These are phyloP conservation scores for Colletotrichum spinosum DNA, from an alignment of 2,329 filamentous ascomycete genomes.

Conservation along the genomic window DNA sequence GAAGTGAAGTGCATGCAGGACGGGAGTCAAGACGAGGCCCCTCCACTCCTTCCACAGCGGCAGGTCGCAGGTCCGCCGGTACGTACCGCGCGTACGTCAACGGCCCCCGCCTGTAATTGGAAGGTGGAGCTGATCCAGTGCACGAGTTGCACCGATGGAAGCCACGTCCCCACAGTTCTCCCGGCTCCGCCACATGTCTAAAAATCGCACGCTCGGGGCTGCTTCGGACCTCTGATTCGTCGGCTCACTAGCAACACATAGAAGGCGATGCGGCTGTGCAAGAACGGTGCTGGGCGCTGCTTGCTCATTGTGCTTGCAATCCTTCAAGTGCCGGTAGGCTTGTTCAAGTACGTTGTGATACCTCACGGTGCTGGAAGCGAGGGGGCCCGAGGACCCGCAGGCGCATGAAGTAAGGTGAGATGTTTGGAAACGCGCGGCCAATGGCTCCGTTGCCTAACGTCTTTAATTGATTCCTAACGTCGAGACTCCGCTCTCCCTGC, in stretches of 20 bases:
- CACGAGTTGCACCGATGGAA: not conserved
- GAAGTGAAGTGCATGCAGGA: slow-evolving; percentile 15
- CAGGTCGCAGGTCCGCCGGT: slow-evolving; percentile 5
- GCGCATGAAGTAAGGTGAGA: not conserved
- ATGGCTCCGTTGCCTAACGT: slow-evolving; percentile 1
- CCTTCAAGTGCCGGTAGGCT: no score
- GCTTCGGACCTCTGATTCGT: slow-evolving; percentile 12
- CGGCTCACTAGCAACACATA: slow-evolving; percentile 10
- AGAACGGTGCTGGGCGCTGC: not conserved
- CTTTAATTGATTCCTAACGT: not conserved
- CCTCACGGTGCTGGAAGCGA: no score
- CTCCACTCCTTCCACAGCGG: not conserved
- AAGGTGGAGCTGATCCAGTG: no score
- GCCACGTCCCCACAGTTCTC: slow-evolving; percentile 10
- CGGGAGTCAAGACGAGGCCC: no score
- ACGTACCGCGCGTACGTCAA: slow-evolving; percentile 23
- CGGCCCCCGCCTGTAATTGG: slow-evolving; percentile 13
- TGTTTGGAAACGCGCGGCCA: slow-evolving; percentile 34
- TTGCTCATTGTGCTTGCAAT: no score
- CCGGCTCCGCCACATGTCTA: slow-evolving; percentile 32
- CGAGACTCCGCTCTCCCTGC: no score
- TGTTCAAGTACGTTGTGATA: no score
- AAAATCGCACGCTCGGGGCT: not conserved
- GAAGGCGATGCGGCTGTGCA: slow-evolving; percentile 31
- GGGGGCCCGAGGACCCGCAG: slow-evolving; percentile 21